phyloP scores from a whole-genome alignment of 179 eudicot species.

The Vitellaria paradoxa region DNA sequence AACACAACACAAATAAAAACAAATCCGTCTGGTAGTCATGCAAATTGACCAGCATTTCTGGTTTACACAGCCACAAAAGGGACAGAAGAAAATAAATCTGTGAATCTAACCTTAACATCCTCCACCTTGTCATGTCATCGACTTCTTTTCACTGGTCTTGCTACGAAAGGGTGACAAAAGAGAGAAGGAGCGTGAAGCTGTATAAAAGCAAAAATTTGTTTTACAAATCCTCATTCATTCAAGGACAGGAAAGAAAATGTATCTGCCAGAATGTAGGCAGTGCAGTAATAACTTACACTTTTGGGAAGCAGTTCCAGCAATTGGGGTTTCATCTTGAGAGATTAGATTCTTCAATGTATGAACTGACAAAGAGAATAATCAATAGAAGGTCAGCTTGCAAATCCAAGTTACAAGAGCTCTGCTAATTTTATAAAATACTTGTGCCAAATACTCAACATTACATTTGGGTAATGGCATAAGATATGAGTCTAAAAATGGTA shows the following conservation, averaged over 20 bases:
- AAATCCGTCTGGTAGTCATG: neutral
- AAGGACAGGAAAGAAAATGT: neutral
- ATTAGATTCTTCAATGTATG: constrained; percentile 73
- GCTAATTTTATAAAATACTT: too few relatives aligned
- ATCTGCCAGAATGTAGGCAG: neutral
- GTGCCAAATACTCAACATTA: too few relatives aligned
- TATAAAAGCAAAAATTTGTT: constrained; percentile 14
- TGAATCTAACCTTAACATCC: neutral
- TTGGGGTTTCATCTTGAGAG: constrained; percentile 58
- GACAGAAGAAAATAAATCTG: constrained; percentile 8
- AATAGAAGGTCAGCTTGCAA: neutral
- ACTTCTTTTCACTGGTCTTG: constrained; percentile 72
- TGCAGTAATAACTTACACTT: constrained; percentile 53
- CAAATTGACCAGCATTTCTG: neutral
- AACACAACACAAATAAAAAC: neutral
- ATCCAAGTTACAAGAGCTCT: too few relatives aligned
- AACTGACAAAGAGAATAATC: constrained; percentile 26
- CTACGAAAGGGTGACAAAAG: constrained; percentile 77
- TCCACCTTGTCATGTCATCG: constrained; percentile 28
- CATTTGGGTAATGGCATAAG: too few relatives aligned
- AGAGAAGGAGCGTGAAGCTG: constrained; percentile 91
- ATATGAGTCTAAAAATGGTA: too few relatives aligned
- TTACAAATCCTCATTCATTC: neutral
- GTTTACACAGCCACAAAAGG: neutral
- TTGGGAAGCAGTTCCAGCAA: constrained; percentile 45